Base-by-base conservation (phyloP, 208 protist genomes). In the Leishmania guyanensis region DNA sequence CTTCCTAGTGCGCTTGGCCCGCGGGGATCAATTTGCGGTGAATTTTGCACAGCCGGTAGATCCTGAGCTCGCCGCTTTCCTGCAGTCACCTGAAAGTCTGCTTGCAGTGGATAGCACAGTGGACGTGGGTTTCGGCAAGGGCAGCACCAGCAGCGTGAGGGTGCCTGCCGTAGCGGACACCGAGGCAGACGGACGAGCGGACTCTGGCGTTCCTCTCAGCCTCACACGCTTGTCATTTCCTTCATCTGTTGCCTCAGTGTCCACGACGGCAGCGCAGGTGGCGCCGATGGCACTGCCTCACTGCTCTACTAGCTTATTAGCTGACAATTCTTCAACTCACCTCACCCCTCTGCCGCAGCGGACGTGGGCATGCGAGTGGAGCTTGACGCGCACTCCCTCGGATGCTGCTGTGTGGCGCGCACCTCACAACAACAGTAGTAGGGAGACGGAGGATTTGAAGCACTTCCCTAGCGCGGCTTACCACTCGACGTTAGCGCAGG, bases 11-110 rank as follows among this genome's bases (percentile, higher is more conserved):
- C 75, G 79, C 29, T 79, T 96, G 9, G 20, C 80, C 0, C 36
- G 77, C 1, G 80, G 86, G 64, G 76, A 87, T 29, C 82, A 88
- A 8, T 92, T 96, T 39, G 87, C 84, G 17, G 90, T 90, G 16
- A 86, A 92, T 78, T 93, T 95, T 82, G 80, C 85, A 5, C 87
- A 88, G 53, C 91, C 93, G 54, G 86, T 96, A 16, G 89, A 93
- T 75, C 65, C 84, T 9, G 76, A 77, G 36, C 64, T 96, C 29
- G 89, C 92, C 0, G 81, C 66, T 33, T 96, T 95, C 68, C 75
- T 96, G 48, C 87, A 95, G 82, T 94, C 90, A 0, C 77, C 88
- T 10, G 80, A 85, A 46, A 91, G 90, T 68, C 78, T 93, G 39
- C 48, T 50, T 16, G 85, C 86, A 20, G 73, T 96, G 68, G 79